These are phyloP conservation scores for Ustilago bromivora DNA, from an alignment of 1,284 basidiomycete species.

Conservation along the genomic window DNA sequence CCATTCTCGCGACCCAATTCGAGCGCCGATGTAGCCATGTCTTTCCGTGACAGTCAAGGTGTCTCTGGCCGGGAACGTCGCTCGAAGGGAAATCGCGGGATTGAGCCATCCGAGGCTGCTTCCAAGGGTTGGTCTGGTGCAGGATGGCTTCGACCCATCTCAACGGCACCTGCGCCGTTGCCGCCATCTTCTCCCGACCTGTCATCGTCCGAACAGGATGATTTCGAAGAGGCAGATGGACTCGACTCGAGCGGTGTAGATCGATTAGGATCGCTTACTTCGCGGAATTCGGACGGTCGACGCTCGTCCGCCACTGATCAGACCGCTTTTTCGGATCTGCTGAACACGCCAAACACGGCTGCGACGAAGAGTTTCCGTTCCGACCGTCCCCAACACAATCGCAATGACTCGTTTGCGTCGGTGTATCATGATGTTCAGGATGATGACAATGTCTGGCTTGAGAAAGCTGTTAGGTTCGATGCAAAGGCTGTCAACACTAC, in stretches of 20 bases:
- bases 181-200: conserved; percentile 13
- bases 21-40: conserved; percentile 3
- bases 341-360: conserved; percentile 8
- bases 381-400: conserved; percentile 13
- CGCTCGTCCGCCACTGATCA: conserved; percentile 30
- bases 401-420: conserved; percentile 25
- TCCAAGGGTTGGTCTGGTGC: conserved; percentile 52
- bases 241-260: conserved; percentile 3
- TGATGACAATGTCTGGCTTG: neutral
- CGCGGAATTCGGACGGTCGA: conserved; percentile 27
- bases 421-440: conserved; percentile 39
- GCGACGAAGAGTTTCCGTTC: conserved; percentile 2
- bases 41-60: conserved; percentile 18
- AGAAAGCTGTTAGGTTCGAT: conserved; percentile 7
- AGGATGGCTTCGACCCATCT: conserved; percentile 44
- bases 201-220: conserved; percentile 17
- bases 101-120: conserved; percentile 47
- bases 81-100: conserved; percentile 39
- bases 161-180: conserved; percentile 27
- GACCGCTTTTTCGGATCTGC: conserved; percentile 15
- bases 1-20: conserved; percentile 19
- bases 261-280: conserved; percentile 8
- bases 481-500: neutral
- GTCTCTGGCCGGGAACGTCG: conserved; percentile 19
- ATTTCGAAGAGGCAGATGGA: conserved; percentile 15